These are phyloP conservation scores for Coemansia sp. DNA, from an alignment of 192 early-diverging fungal species.

Conservation along the genomic window DNA sequence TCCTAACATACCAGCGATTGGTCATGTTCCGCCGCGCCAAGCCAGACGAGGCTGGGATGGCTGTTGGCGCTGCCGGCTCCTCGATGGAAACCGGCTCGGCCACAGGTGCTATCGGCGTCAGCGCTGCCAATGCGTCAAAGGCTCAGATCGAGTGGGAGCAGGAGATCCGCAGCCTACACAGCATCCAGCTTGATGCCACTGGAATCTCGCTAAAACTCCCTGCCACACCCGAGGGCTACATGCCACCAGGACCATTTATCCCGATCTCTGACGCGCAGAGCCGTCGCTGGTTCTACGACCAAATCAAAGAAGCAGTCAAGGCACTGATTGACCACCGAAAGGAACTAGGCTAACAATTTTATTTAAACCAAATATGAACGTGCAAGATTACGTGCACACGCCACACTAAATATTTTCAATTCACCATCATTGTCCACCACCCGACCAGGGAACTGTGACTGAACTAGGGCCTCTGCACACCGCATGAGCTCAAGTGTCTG, in stretches of 20 bases:
- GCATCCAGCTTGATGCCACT: constrained; percentile 67
- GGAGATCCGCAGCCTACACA: constrained; percentile 66
- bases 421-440: constrained; percentile 17
- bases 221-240: constrained; percentile 53
- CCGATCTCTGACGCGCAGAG: constrained; percentile 66
- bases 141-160: constrained; percentile 85
- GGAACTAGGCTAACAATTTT: constrained; percentile 25
- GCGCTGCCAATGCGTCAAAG: constrained; percentile 60
- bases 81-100: constrained; percentile 39
- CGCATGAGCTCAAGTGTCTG: constrained; percentile 69
- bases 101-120: constrained; percentile 45
- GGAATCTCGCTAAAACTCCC: constrained; percentile 75
- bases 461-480: constrained; percentile 59
- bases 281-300: constrained; percentile 67
- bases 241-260: constrained; percentile 63
- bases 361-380: constrained; percentile 28
- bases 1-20: constrained; percentile 79
- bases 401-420: constrained; percentile 36
- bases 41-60: constrained; percentile 44
- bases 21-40: constrained; percentile 65
- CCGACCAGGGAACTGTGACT: background rate
- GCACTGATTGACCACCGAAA: constrained; percentile 48
- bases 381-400: constrained; percentile 49
- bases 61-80: constrained; percentile 44
- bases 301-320: constrained; percentile 70